Base-by-base conservation (phyloP, 139 green algal species). In the Micractinium sp. region DNA sequence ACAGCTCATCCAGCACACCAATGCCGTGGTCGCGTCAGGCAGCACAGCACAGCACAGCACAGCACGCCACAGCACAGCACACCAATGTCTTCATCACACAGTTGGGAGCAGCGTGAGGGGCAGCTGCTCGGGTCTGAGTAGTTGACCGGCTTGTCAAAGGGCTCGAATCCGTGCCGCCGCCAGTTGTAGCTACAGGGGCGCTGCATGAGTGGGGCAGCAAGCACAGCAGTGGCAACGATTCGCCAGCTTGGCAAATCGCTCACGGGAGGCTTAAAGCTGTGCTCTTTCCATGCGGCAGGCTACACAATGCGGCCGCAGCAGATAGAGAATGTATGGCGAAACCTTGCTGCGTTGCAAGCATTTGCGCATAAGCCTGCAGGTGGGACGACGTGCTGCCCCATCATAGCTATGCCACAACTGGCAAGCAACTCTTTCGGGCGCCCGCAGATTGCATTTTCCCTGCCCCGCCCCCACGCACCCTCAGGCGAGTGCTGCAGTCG, bases 401-500 rank as follows among this genome's bases (percentile, higher is more conserved):
- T 14, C 71, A 75, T 1, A 5, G 71, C 71, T 77, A 77, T 31
- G 31, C 16, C 29, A 39, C 31, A 31, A 0, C 31, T 16, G 13
- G 71, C 31, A 77, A n/a, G 47, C 47, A 56, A 56, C 47, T 56
- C 47, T 56, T 56, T 56, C 7, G 47, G 47, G 47, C 47, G 47
- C 47, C 47, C 47, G 71, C 71, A 33, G 67, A 33, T 33, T 19
- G 71, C 16, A 38, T 9, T 56, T 56, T 56, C 47, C 47, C 47
- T 56, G 7, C 9, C 63, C 63, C n/a, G n/a, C 2, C 63, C 63
- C 13, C 63, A 71, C 74, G 15, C 33, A 29, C 74, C 74, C 39
- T 47, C n/a, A 80, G 33, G 74, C 74, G 74, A 1, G 74, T 80
- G 74, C 74, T 80, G 74, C 74, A 80, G 74, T 80, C 74, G 35